phyloP scores from a whole-genome alignment of 257 asterid species.

The Jacaranda copaia region DNA sequence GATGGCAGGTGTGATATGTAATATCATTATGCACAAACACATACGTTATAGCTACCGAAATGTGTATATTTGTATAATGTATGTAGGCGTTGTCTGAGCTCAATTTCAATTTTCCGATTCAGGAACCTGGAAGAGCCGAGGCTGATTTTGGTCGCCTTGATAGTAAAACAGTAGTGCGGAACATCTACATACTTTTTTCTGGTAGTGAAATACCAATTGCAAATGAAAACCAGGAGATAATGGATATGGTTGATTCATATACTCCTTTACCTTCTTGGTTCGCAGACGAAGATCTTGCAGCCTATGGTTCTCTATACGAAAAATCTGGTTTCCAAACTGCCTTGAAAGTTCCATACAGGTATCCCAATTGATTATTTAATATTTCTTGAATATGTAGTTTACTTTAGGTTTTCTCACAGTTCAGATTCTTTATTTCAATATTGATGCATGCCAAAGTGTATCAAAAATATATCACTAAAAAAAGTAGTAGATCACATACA shows the following conservation, averaged over 20 bases:
- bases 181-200: constrained; percentile 55
- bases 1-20: constrained; percentile 61
- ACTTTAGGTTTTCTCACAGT: too few relatives aligned
- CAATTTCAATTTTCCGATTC: not conserved
- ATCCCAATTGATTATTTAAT: not conserved
- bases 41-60: too few relatives aligned
- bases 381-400: too few relatives aligned
- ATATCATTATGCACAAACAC: not conserved
- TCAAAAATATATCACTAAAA: too few relatives aligned
- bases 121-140: constrained; percentile 67
- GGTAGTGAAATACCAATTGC: constrained; percentile 53
- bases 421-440: too few relatives aligned
- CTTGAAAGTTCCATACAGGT: constrained; percentile 72
- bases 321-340: constrained; percentile 72
- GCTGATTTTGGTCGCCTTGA: constrained; percentile 63
- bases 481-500: too few relatives aligned
- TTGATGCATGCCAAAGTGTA: too few relatives aligned
- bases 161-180: constrained; percentile 48
- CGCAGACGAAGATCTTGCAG: constrained; percentile 58
- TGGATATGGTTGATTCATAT: constrained; percentile 60
- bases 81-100: not conserved
- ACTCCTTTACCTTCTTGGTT: constrained; percentile 68
- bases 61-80: not conserved
- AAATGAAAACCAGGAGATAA: constrained; percentile 52
- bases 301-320: constrained; percentile 59